Evolutionary conservation across 129 eudicot species (phyloP).

Genomic region (Lactuca sativa): DNA sequence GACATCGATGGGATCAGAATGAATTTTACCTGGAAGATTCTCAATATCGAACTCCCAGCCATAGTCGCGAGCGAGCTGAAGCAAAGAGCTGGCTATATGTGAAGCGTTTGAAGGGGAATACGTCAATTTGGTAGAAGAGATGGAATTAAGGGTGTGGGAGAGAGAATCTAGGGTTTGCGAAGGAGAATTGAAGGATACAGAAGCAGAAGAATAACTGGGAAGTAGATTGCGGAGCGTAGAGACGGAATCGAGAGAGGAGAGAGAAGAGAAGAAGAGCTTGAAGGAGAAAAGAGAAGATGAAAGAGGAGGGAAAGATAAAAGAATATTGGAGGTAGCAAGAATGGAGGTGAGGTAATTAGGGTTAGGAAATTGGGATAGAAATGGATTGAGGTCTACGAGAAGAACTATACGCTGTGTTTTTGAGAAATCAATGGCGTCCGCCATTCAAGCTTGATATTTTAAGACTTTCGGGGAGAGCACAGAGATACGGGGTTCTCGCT

Average conservation of each 20-base stretch:
- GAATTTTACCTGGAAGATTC: conserved; percentile 30
- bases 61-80: conserved; percentile 62
- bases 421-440: conserved; percentile 44
- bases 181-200: conserved; percentile 51
- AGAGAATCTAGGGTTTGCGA: conserved; percentile 46
- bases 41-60: conserved; percentile 55
- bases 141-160: conserved; percentile 35
- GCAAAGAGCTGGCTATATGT: conserved; percentile 43
- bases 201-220: conserved; percentile 28
- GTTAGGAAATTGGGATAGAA: conserved; percentile 45
- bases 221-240: conserved; percentile 46
- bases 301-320: conserved; percentile 41
- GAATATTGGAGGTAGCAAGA: conserved; percentile 34
- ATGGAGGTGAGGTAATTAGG: conserved; percentile 41
- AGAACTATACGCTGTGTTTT: conserved; percentile 64
- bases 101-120: conserved; percentile 31
- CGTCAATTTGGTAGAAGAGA: conserved; percentile 22
- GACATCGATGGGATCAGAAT: conserved; percentile 9
- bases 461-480: background rate
- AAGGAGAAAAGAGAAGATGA: conserved; percentile 53
- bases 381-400: conserved; percentile 67
- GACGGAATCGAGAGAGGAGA: conserved; percentile 67
- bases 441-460: conserved; percentile 25
- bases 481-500: background rate
- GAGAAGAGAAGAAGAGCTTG: conserved; percentile 54